Evolutionary conservation across 371 early-diverging fungal species (phyloP), one percentile per base, ranked within the genome.

Genomic region (Parasitella parasitica): DNA sequence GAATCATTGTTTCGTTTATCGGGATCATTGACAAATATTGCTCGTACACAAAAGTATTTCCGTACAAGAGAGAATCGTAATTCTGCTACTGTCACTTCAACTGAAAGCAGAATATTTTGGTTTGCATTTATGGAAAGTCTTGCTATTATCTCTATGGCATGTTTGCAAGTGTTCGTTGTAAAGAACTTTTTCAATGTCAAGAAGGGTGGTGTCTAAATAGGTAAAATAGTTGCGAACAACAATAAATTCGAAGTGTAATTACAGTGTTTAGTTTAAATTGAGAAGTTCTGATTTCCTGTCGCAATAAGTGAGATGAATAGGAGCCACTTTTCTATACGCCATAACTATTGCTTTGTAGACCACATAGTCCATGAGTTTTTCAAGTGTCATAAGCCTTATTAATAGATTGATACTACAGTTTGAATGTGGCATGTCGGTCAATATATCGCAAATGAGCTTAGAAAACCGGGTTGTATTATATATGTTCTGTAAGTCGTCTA

Each of bases 61-160:
- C 80, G 94, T 54, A 87, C 92, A 32, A 77, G 93, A 53, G 94
- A 95, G 72, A 90, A 89, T 81, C 81, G 97, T 43, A 94, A 94
- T 81, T 86, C 89, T 54, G 84, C 85, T 24, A 94, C 94, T 0
- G 95, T 97, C 20, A 69, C 78, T 67, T 88, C 88, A 32, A 94
- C 94, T 4, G 90, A 92, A 73, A 59, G 54, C 37, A 78, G 95
- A 48, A 89, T 96, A 48, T 94, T 89, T 75, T 94, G 93, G 94
- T 94, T 93, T 75, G 89, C 95, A 22, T 54, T 89, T 13, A 54
- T 85, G 22, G 91, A 94, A 74, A 85, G 86, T 62, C 51, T 83
- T 52, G 66, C 91, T 50, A 91, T 97, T 36, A 81, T 94, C 24
- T 55, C 80, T 41, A 92, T 94, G 81, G 88, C 93, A 11, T 82